Conservation (phyloP, 352 stramenopile genomes). For the Phytophthora agathidicida region DNA sequence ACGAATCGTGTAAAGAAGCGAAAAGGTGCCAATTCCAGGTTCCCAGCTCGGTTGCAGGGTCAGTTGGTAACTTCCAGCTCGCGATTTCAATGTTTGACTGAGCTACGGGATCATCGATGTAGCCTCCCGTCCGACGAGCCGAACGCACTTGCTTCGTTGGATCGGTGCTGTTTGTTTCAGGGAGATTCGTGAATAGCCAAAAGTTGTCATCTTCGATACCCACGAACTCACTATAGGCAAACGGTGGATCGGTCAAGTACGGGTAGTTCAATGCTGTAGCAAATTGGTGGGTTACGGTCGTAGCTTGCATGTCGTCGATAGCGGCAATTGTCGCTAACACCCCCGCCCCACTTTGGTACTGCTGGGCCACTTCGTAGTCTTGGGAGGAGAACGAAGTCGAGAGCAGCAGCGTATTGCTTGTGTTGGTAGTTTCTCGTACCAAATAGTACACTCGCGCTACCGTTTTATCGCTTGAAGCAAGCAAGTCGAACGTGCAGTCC, state of each 20-base stretch:
- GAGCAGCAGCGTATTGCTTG: slow-evolving; percentile 21
- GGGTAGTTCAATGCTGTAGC: slow-evolving; percentile 27
- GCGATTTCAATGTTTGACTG: slow-evolving; percentile 46
- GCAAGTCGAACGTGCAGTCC: slow-evolving; percentile 27
- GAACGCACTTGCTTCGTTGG: slow-evolving; percentile 25
- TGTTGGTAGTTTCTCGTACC: slow-evolving; percentile 7
- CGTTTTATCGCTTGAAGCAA: slow-evolving; percentile 19
- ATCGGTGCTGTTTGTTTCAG: slow-evolving; percentile 1
- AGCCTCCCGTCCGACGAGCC: slow-evolving; percentile 31
- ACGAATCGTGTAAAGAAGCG: slow-evolving; percentile 41
- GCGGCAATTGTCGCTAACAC: slow-evolving; percentile 22
- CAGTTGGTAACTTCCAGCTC: slow-evolving; percentile 25
- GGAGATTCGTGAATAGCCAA: slow-evolving; percentile 9
- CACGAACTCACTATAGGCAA: slow-evolving; percentile 12
- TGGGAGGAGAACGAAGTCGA: slow-evolving; percentile 22
- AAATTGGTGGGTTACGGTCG: slow-evolving; percentile 19
- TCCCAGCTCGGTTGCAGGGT: slow-evolving; percentile 20
- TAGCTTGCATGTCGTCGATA: slow-evolving; percentile 26
- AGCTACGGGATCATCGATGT: slow-evolving; percentile 27
- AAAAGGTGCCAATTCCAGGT: slow-evolving; percentile 26
- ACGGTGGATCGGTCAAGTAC: slow-evolving; percentile 17
- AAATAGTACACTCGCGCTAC: slow-evolving; percentile 29
- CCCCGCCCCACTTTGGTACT: slow-evolving; percentile 18
- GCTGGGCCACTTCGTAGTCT: slow-evolving; percentile 22
- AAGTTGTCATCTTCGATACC: slow-evolving; percentile 13